Evolutionary conservation across 805 yeast species (phyloP).

Genomic region (Saturnispora dispora): DNA sequence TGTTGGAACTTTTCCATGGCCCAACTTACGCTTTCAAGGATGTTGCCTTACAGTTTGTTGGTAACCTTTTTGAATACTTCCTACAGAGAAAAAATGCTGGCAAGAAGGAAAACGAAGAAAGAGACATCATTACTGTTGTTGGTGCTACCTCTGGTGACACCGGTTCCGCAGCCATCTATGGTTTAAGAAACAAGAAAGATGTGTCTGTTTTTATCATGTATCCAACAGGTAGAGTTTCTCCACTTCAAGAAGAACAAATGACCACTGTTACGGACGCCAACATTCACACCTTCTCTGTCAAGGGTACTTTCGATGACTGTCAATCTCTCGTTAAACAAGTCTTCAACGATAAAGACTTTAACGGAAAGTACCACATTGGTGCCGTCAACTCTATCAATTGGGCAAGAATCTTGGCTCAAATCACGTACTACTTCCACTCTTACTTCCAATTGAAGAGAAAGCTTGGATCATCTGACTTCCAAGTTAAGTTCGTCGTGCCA

Average conservation of each 20-base stretch:
- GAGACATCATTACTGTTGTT: conserved; percentile 86
- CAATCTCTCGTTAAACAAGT: conserved; percentile 92
- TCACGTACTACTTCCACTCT: conserved; percentile 90
- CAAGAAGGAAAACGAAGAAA: conserved; percentile 37
- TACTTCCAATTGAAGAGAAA: conserved; percentile 61
- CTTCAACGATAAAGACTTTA: conserved; percentile 84
- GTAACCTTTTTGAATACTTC: conserved; percentile 92
- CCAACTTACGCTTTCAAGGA: conserved; percentile 99
- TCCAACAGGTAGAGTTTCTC: conserved; percentile 96
- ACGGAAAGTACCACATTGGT: conserved; percentile 84
- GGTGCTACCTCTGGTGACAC: conserved; percentile 99
- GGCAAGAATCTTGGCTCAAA: conserved; percentile 98
- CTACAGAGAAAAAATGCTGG: conserved; percentile 60
- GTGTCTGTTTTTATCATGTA: conserved; percentile 94
- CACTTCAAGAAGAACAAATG: conserved; percentile 98
- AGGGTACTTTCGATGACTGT: conserved; percentile 97
- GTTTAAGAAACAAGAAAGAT: conserved; percentile 92
- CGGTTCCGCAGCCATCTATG: conserved; percentile 98
- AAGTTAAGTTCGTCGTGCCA: conserved; percentile 85
- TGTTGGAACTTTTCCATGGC: conserved; percentile 94
- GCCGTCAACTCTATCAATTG: conserved; percentile 98
- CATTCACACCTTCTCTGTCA: conserved; percentile 90
- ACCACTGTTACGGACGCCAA: conserved; percentile 88
- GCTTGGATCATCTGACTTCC: conserved; percentile 25
- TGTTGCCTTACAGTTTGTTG: conserved; percentile 96